Base-by-base conservation (phyloP, 2,329 filamentous ascomycete genomes). In the Phaeophleospora eucalypticola region DNA sequence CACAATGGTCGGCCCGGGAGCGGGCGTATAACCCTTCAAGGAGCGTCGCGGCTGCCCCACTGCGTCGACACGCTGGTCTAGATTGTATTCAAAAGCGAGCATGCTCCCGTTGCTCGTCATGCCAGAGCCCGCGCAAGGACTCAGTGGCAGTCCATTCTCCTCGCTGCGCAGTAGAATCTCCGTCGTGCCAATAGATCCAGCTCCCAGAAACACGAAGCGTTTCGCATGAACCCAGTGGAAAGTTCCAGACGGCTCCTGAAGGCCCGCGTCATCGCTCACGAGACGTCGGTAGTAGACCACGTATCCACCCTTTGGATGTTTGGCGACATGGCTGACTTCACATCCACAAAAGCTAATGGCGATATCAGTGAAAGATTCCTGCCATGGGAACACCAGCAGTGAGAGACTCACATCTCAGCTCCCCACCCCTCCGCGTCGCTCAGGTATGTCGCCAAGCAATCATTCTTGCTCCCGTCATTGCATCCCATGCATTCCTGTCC, bases 381-480 rank as follows among this genome's bases (percentile, higher is more conserved):
- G n/a, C n/a, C n/a, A n/a, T n/a, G n/a, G n/a, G n/a, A n/a, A n/a
- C n/a, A n/a, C n/a, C n/a, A n/a, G 24, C 24, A 12, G 7, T 36
- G 34, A n/a, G 34, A 36, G n/a, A 36, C 34, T 36, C 15, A 36
- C 64, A 86, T 79, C 58, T 86, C 82, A 10, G 83, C 80, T 7
- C 82, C 83, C 80, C 81, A 83, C 57, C 84, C 83, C 82, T 82
- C 86, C 1, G 83, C 82, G 62, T 86, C 83, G 6, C 79, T 74
- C 6, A 86, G 68, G 57, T 86, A 86, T 0, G 82, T 86, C 32
- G 83, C 80, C 1, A 82, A 69, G 0, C 79, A 84, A 9, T 78
- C 82, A 15, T 76, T 84, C 65, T 85, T 86, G 21, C 80, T 84
- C 2, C 81, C 81, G 61, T 86, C 83, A 54, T 86, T 86, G 48